Conservation (phyloP, 1,284 basidiomycete species). For the Rhodotorula sp. region DNA sequence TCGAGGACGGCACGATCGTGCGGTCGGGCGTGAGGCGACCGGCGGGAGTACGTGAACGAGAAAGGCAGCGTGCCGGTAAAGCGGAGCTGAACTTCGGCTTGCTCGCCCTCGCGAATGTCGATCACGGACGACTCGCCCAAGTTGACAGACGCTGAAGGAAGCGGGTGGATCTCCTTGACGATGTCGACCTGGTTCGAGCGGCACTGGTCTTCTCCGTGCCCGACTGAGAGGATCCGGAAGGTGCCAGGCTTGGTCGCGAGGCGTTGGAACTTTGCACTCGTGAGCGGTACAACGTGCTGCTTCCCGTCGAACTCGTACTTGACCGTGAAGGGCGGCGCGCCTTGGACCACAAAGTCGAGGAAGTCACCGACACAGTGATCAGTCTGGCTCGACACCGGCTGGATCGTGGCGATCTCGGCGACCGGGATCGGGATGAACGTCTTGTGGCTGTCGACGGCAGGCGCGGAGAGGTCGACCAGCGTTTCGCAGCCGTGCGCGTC, state of each 20-base stretch:
- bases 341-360: conserved; percentile 88
- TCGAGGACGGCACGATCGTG: conserved; percentile 40
- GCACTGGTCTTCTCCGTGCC: conserved; percentile 60
- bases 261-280: conserved; percentile 76
- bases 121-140: conserved; percentile 77
- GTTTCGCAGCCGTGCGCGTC: conserved; percentile 75
- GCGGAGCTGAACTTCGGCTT: conserved; percentile 74
- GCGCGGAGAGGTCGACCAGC: conserved; percentile 52
- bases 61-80: conserved; percentile 89
- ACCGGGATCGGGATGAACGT: conserved; percentile 76
- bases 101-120: conserved; percentile 75
- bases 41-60: conserved; percentile 63
- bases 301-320: conserved; percentile 82
- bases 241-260: conserved; percentile 75
- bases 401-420: conserved; percentile 88
- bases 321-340: conserved; percentile 92
- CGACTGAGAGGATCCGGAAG: conserved; percentile 78
- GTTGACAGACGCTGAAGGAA: conserved; percentile 83
- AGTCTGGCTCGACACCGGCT: conserved; percentile 70
- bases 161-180: conserved; percentile 69
- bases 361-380: conserved; percentile 90
- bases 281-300: conserved; percentile 68
- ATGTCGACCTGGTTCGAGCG: conserved; percentile 62
- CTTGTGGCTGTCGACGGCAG: conserved; percentile 1
- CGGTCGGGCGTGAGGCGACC: conserved; percentile 47